Evolutionary conservation across 192 early-diverging fungal species (phyloP).

Genomic region (Coemansia sp.): DNA sequence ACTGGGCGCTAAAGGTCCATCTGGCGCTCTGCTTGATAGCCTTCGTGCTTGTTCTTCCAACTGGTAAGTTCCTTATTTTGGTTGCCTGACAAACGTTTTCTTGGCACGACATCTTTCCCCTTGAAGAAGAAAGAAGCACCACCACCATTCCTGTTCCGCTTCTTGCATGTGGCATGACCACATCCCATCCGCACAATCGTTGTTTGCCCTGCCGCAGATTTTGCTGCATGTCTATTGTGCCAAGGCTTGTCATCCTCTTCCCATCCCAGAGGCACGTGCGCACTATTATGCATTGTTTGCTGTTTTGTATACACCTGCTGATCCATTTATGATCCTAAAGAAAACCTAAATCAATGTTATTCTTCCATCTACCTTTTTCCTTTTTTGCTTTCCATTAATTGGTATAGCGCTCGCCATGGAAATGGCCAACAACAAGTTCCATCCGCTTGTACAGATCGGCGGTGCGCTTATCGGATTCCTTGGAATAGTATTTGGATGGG

Average conservation of each 20-base stretch:
- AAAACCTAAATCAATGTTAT: too few relatives aligned
- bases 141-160: background rate
- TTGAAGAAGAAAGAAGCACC: background rate
- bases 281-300: background rate
- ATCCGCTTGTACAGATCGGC: conserved; percentile 56
- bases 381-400: background rate
- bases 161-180: conserved; percentile 3
- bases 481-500: conserved; percentile 63
- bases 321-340: too few relatives aligned
- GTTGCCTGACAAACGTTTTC: too few relatives aligned
- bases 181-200: background rate
- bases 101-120: background rate
- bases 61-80: conserved; percentile 32
- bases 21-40: conserved; percentile 28
- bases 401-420: conserved; percentile 60
- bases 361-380: too few relatives aligned
- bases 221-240: background rate
- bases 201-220: background rate
- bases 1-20: conserved; percentile 44
- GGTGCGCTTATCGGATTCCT: conserved; percentile 50
- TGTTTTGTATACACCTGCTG: too few relatives aligned
- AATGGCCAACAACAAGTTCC: conserved; percentile 52
- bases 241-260: too few relatives aligned
- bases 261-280: too few relatives aligned
- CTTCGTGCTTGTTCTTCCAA: conserved; percentile 40